Percentiles rank a stretch among this genome's conserved stretches.
Evolutionary conservation across 352 stramenopile genomes (phyloP).

Genomic region (Phytophthora litchii): DNA sequence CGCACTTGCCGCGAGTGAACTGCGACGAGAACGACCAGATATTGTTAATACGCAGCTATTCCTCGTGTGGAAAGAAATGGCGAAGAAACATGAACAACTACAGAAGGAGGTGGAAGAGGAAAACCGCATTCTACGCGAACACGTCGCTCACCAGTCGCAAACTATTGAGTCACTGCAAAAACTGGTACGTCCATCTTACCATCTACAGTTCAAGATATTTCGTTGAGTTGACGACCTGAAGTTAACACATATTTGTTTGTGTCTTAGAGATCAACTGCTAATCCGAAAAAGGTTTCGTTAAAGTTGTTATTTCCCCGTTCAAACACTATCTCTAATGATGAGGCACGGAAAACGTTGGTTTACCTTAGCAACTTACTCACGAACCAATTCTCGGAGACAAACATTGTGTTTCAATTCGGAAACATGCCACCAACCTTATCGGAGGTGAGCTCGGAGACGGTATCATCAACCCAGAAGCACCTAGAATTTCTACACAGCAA

Average conservation of each 20-base stretch:
- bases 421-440: conserved; percentile 1
- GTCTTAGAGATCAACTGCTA: neutral
- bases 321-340: neutral
- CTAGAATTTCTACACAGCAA: conserved; percentile 1
- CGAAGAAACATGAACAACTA: conserved; percentile 1
- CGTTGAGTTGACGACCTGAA: neutral
- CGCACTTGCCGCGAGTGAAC: neutral
- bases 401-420: neutral
- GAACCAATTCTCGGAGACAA: conserved; percentile 1
- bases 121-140: neutral
- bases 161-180: conserved; percentile 7
- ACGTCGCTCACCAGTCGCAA: neutral
- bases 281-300: neutral
- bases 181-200: neutral
- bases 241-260: neutral
- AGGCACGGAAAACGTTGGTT: conserved; percentile 1
- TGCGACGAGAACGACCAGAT: neutral
- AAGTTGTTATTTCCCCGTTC: neutral
- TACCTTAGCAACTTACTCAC: neutral
- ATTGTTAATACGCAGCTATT: neutral
- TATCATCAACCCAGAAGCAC: conserved; percentile 4
- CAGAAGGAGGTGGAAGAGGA: neutral
- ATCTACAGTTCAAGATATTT: too few species aligned
- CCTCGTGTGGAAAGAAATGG: conserved; percentile 10
- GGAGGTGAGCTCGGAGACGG: neutral